These are phyloP conservation scores for Canna indica DNA, from an alignment of 176 grass and related monocot species.

Conservation along the genomic window DNA sequence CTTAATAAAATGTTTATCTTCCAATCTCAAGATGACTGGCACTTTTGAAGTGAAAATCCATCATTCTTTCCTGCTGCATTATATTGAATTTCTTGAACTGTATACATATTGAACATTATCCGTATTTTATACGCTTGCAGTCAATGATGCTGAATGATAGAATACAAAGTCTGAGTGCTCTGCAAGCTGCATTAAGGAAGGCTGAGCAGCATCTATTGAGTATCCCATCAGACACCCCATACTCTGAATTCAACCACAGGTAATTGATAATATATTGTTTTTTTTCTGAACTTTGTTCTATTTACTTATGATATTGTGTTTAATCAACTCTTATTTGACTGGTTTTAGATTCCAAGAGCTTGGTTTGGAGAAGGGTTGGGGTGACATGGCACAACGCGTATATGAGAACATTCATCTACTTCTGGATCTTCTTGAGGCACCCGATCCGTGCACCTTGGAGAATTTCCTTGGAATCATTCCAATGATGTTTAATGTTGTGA, in stretches of 20 bases:
- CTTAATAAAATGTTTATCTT: too few species aligned
- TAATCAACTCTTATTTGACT: background rate
- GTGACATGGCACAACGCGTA: conserved; percentile 63
- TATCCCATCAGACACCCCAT: conserved; percentile 55
- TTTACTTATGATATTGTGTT: background rate
- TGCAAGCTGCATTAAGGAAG: conserved; percentile 80
- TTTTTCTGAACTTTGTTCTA: background rate
- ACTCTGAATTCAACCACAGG: conserved; percentile 89
- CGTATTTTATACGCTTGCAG: conserved; percentile 38
- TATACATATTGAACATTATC: too few species aligned
- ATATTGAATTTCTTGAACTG: too few species aligned
- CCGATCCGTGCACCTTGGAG: conserved; percentile 81
- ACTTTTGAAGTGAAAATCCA: too few species aligned
- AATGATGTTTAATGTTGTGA: conserved; percentile 98
- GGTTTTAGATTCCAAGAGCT: conserved; percentile 86
- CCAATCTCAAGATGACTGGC: too few species aligned
- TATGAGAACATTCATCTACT: conserved; percentile 91
- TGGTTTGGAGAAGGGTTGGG: conserved; percentile 95
- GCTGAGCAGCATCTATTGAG: conserved; percentile 71
- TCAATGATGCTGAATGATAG: conserved; percentile 99
- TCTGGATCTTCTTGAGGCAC: conserved; percentile 94
- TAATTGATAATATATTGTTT: conserved; percentile 4
- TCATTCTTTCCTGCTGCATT: too few species aligned
- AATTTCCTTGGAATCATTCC: conserved; percentile 92
- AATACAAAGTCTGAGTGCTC: conserved; percentile 77